These are phyloP conservation scores for Zymoseptoria crescenta DNA, from an alignment of 2,329 filamentous ascomycete species.

Conservation along the genomic window DNA sequence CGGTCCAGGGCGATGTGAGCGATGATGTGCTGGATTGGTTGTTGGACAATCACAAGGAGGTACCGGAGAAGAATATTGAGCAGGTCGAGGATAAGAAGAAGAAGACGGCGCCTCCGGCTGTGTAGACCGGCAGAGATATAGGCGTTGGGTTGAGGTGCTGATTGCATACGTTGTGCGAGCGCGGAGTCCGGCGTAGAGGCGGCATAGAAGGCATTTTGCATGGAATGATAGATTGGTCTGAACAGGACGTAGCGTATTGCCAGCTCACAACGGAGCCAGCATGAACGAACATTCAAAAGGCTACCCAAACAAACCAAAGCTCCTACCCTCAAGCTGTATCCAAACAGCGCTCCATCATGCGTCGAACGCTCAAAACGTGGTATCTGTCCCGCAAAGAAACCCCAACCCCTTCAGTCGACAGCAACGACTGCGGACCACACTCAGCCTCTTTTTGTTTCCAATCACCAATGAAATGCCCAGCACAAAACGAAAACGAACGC, in stretches of 20 bases:
- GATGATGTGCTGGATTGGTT: slow-evolving; percentile 91
- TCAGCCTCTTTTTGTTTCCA: not conserved
- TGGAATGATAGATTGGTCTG: not conserved
- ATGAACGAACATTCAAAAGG: not conserved
- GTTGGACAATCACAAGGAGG: slow-evolving; percentile 72
- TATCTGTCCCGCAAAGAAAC: not conserved
- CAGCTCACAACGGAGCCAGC: not conserved
- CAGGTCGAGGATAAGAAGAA: slow-evolving; percentile 93
- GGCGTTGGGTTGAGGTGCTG: not conserved
- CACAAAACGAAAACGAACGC: not conserved
- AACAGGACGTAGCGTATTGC: not conserved
- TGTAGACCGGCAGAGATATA: not conserved
- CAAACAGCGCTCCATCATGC: not conserved
- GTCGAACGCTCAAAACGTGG: not conserved
- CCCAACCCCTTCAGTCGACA: not conserved
- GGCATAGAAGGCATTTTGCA: not conserved
- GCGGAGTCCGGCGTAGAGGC: not conserved
- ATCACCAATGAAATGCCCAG: not conserved
- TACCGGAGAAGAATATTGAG: slow-evolving; percentile 94
- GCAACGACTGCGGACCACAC: not conserved
- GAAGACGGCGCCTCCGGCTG: slow-evolving; percentile 43
- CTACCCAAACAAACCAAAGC: not conserved
- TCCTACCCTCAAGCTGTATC: not conserved
- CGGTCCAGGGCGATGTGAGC: slow-evolving; percentile 93
- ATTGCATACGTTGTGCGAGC: not conserved